Conservation (phyloP, 768 basidiomycete species). For the Lactarius hengduanensis region DNA sequence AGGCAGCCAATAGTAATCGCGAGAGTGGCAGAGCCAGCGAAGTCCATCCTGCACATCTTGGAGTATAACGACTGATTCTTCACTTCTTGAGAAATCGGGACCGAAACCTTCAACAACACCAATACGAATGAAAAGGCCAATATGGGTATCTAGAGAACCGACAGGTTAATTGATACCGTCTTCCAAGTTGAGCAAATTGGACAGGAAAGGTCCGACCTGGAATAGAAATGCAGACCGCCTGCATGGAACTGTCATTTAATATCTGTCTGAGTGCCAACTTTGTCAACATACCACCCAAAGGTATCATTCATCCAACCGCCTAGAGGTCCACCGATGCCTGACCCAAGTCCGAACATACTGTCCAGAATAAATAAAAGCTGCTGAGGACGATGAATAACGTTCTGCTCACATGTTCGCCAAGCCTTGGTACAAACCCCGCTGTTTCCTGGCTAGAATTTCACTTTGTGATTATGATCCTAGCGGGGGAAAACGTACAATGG, state of each 20-base stretch:
- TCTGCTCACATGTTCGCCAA: constrained; percentile 76
- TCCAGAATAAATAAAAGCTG: constrained; percentile 10
- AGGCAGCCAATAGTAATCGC: constrained; percentile 67
- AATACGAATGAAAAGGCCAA: constrained; percentile 68
- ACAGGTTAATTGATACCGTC: background rate
- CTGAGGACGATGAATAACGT: constrained; percentile 1
- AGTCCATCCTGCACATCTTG: constrained; percentile 80
- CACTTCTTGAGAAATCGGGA: constrained; percentile 66
- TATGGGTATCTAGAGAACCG: constrained; percentile 61
- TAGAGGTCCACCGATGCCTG: constrained; percentile 74
- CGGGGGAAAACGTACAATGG: constrained; percentile 59
- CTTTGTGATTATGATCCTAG: constrained; percentile 12
- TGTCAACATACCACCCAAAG: constrained; percentile 70
- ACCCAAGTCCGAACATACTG: constrained; percentile 82
- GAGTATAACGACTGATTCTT: constrained; percentile 56
- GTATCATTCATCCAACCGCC: constrained; percentile 84
- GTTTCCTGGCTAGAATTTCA: constrained; percentile 50
- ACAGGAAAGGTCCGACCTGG: constrained; percentile 52
- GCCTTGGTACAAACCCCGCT: constrained; percentile 89
- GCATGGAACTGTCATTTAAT: constrained; percentile 27
- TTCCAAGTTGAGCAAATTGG: constrained; percentile 23
- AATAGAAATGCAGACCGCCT: constrained; percentile 87
- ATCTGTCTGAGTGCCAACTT: background rate
- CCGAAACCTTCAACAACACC: constrained; percentile 75
- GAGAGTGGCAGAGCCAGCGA: constrained; percentile 78